These are phyloP conservation scores for Scedosporium dehoogii DNA, from an alignment of 2,329 filamentous ascomycete species.

Conservation along the genomic window DNA sequence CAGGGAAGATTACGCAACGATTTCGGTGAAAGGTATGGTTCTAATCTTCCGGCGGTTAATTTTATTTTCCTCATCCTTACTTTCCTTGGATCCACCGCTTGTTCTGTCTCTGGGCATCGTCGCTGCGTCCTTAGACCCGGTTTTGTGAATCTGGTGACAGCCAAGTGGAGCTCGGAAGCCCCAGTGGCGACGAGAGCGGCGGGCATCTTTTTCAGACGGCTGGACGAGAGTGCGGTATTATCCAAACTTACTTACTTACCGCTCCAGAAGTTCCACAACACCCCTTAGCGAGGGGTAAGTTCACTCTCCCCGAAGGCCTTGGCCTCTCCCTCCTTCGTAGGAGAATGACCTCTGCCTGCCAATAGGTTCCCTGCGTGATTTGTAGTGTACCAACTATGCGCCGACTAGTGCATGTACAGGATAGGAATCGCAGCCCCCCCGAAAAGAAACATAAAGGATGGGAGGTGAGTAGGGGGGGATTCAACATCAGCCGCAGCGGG, in stretches of 20 bases:
- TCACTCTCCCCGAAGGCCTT: background rate
- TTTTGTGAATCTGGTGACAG: background rate
- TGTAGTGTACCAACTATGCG: no score
- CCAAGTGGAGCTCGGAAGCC: background rate
- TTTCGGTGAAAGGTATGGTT: background rate
- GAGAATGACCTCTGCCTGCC: no score
- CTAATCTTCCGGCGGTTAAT: background rate
- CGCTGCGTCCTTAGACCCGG: background rate
- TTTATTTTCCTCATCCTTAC: background rate
- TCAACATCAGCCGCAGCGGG: conserved; percentile 1
- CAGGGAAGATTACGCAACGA: conserved; percentile 1
- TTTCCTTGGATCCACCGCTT: background rate
- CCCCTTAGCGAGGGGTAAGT: background rate
- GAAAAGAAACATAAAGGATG: background rate
- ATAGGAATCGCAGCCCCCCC: background rate
- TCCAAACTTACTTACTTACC: background rate
- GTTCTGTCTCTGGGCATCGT: background rate
- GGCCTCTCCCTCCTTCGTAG: background rate
- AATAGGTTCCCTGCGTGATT: no score
- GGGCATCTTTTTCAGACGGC: background rate
- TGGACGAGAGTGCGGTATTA: background rate
- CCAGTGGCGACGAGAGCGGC: background rate
- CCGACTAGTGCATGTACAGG: background rate
- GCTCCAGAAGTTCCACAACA: background rate
- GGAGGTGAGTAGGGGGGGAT: background rate